These are phyloP conservation scores for Chlorella vulgaris DNA, from an alignment of 139 green algal genomes.

Conservation along the genomic window DNA sequence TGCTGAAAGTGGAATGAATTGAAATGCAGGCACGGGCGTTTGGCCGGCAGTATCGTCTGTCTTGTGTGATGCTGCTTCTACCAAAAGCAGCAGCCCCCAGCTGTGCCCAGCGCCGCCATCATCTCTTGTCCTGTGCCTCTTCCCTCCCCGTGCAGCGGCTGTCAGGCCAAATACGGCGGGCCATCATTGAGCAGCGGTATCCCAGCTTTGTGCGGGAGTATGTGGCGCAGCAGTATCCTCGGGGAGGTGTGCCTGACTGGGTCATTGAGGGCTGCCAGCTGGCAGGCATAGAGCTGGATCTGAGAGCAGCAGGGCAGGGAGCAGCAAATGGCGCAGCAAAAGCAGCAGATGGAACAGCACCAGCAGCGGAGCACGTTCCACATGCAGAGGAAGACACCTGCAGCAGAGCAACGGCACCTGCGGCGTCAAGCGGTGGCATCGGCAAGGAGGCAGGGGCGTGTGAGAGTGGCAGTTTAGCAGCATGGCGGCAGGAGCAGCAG, in stretches of 20 bases:
- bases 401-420: not conserved
- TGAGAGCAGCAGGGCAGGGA: slow-evolving; percentile 24
- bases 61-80: no score
- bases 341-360: not conserved
- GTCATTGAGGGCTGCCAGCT: slow-evolving; percentile 64
- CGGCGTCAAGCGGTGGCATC: not conserved
- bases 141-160: slow-evolving; percentile 45
- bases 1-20: no score
- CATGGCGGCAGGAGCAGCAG: no score
- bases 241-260: slow-evolving; percentile 64
- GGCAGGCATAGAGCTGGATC: slow-evolving; percentile 61
- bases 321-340: not conserved
- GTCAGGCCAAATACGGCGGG: slow-evolving; percentile 57
- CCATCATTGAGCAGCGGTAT: slow-evolving; percentile 69
- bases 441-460: no score
- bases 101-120: not conserved
- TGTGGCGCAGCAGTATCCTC: slow-evolving; percentile 50
- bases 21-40: no score
- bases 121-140: not conserved
- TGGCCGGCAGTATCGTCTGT: no score
- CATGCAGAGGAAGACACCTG: no score
- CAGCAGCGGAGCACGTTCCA: no score
- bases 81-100: not conserved
- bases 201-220: slow-evolving; percentile 75
- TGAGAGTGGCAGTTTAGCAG: no score